phyloP scores from a whole-genome alignment of 148 eudicot genomes.

The Vaccinium myrtillus region DNA sequence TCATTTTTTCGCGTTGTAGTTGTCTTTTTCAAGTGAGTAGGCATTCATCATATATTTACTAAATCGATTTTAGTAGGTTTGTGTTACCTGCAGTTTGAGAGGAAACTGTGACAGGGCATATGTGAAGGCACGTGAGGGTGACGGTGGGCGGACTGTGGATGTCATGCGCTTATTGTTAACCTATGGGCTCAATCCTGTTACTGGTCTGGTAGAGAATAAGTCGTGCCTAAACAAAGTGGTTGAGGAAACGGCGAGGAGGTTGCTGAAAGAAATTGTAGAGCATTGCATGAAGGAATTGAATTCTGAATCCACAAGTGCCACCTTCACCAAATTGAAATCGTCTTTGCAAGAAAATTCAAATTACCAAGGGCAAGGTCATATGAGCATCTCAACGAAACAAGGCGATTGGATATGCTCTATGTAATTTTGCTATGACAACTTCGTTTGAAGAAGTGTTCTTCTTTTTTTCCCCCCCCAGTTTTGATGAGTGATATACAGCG shows the following conservation, averaged over 20 bases:
- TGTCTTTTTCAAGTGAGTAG: not conserved
- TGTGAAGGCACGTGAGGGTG: conserved; percentile 42
- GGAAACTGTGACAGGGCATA: conserved; percentile 64
- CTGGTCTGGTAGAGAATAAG: conserved; percentile 41
- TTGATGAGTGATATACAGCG: not conserved
- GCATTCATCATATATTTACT: not conserved
- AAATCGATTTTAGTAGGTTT: conserved; percentile 35
- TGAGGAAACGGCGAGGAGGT: conserved; percentile 42
- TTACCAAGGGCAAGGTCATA: conserved; percentile 23
- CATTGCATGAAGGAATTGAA: conserved; percentile 26
- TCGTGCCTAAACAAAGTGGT: conserved; percentile 36
- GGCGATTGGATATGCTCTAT: conserved; percentile 60
- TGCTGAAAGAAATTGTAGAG: conserved; percentile 49
- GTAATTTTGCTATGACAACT: conserved; percentile 25
- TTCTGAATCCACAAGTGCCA: conserved; percentile 19
- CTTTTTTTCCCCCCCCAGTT: not conserved
- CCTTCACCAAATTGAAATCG: conserved; percentile 5
- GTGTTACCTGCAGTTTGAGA: conserved; percentile 60
- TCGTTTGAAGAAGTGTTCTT: not conserved
- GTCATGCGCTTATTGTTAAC: conserved; percentile 56
- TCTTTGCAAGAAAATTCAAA: conserved; percentile 20
- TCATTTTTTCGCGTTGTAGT: not conserved
- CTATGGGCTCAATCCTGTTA: conserved; percentile 42
- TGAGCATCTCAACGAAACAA: conserved; percentile 29
- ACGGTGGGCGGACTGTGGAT: conserved; percentile 59